Evolutionary conservation across 108 stramenopile genomes (phyloP), one percentile per base, ranked within the genome.

Genomic region (Aurantiochytrium sp.): DNA sequence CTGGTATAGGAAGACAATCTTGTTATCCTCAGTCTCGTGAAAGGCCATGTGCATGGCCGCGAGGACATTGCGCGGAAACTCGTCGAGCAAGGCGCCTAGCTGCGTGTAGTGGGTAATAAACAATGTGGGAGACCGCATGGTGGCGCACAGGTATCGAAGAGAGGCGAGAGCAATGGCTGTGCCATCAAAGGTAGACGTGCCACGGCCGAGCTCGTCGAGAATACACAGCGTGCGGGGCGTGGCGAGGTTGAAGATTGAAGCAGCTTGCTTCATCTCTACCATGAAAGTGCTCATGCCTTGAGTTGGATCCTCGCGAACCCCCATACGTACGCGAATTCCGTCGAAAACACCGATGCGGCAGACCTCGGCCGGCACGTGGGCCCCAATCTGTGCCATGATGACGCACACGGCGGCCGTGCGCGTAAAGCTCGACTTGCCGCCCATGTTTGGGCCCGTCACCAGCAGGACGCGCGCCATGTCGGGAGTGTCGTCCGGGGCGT

Each of bases 141-240:
- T 50, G 17, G n/a, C 5, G 27, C 42, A 50, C 12, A 85, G 10
- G 85, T 52, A 52, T 34, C 27, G 17, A 12, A 85, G 36, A 5
- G 52, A 34, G 17, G 85, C 85, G 22, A 30, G 5, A 21, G 85
- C 85, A 34, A 85, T 85, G 32, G 85, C 85, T 5, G 52, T 27
- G 32, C 85, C 85, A 34, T 85, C 85, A 2, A 52, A 52, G 3
- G 85, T 85, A 12, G 85, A 50, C 19, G 97, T 98, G 6, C 96
- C 97, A 54, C 97, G 87, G 8, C 97, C 97, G 34, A 98, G 92
- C 89, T 98, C 97, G 87, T 98, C 97, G 12, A 97, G 69, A n/a
- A 98, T 94, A 50, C 96, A 92, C 31, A 98, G 85, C 8, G 96
- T 95, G 73, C 87, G 92, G 19, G 91, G 88, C 5, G 94, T 95